Conservation (phyloP, 148 eudicot genomes). For the Cornus florida region DNA sequence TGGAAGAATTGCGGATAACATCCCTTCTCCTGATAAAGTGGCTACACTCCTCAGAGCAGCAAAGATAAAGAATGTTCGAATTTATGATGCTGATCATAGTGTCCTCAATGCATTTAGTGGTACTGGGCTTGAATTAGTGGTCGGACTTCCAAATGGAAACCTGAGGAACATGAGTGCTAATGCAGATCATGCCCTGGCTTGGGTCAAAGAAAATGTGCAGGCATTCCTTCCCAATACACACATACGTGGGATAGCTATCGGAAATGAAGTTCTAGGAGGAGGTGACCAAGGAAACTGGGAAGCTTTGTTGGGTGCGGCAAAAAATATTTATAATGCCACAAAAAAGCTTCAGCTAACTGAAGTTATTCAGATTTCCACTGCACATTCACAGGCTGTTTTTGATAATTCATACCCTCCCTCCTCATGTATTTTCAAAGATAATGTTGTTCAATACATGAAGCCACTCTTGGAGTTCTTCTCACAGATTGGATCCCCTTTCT, state of each 20-base stretch:
- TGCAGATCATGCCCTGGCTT: slow-evolving; percentile 53
- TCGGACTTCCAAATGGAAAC: slow-evolving; percentile 63
- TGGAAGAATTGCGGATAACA: slow-evolving; percentile 70
- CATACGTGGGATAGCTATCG: slow-evolving; percentile 68
- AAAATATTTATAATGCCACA: slow-evolving; percentile 63
- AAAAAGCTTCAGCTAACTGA: slow-evolving; percentile 44
- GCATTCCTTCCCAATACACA: slow-evolving; percentile 52
- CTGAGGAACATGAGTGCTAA: slow-evolving; percentile 53
- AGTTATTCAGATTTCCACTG: slow-evolving; percentile 53
- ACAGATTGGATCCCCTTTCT: slow-evolving; percentile 65
- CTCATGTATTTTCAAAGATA: slow-evolving; percentile 47
- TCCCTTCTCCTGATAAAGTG: slow-evolving; percentile 66
- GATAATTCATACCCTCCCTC: slow-evolving; percentile 75
- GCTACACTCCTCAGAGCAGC: slow-evolving; percentile 48
- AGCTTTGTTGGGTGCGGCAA: slow-evolving; percentile 54
- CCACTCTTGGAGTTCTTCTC: slow-evolving; percentile 60
- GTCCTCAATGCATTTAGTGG: slow-evolving; percentile 72
- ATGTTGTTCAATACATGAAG: slow-evolving; percentile 48
- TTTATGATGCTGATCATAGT: slow-evolving; percentile 59
- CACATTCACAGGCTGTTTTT: slow-evolving; percentile 67
- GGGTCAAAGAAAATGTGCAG: slow-evolving; percentile 68
- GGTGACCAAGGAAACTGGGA: slow-evolving; percentile 43
- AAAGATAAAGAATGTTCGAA: slow-evolving; percentile 66
- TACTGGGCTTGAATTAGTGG: slow-evolving; percentile 65
- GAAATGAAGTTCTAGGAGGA: slow-evolving; percentile 67